phyloP scores from a whole-genome alignment of 768 basidiomycete species.

The Mycena leptocephala region DNA sequence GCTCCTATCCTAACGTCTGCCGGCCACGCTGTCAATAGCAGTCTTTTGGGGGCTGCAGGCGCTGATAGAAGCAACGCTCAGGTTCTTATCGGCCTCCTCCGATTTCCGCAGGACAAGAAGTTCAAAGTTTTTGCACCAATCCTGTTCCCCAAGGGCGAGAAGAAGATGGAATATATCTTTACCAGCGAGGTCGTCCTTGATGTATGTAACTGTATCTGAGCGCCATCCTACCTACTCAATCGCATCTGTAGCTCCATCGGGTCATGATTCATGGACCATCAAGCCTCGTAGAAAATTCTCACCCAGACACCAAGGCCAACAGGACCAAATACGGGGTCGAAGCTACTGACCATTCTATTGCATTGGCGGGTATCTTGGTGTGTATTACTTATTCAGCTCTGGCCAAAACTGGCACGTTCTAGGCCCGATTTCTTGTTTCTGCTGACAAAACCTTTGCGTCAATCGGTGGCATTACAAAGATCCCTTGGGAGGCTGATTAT shows the following conservation, averaged over 20 bases:
- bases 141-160: background rate
- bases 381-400: background rate
- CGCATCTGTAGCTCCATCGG: background rate
- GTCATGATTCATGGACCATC: constrained; percentile 5
- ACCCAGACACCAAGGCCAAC: background rate
- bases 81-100: background rate
- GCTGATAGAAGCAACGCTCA: background rate
- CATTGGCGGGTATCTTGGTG: background rate
- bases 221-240: no score
- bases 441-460: background rate
- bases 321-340: background rate
- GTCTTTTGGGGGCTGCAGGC: background rate
- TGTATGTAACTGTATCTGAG: background rate
- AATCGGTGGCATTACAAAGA: background rate
- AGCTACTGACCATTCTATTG: background rate
- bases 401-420: background rate
- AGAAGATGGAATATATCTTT: background rate
- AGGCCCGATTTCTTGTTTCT: constrained; percentile 3
- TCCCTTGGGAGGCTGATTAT: background rate
- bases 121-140: background rate
- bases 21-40: background rate
- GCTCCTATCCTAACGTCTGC: background rate
- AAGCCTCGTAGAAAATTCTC: background rate
- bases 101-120: background rate
- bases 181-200: background rate